A percentile compares a stretch with the other conserved stretches of the same genome.
Conservation (phyloP, 2,329 filamentous ascomycete genomes). For the Peltaster fructicola region DNA sequence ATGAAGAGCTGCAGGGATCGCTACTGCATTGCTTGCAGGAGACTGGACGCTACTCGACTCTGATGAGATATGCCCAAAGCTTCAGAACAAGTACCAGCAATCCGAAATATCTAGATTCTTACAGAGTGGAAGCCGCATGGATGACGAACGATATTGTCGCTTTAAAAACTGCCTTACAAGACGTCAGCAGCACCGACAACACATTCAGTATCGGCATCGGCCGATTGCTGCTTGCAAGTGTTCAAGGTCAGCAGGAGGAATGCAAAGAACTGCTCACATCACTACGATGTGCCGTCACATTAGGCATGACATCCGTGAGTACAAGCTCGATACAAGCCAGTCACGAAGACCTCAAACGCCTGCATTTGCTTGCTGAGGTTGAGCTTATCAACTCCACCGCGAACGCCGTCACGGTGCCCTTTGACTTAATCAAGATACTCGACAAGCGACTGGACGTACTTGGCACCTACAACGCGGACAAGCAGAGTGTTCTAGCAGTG, state of each 20-base stretch:
- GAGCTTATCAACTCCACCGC: slow-evolving; percentile 43
- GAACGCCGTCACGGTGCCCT: slow-evolving; percentile 5
- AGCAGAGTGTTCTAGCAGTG: slow-evolving; percentile 79
- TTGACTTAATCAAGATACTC: slow-evolving; percentile 27
- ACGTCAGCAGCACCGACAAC: slow-evolving; percentile 21
- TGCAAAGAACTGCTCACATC: slow-evolving; percentile 43
- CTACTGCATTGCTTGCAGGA: slow-evolving; percentile 79
- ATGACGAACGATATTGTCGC: slow-evolving; percentile 63
- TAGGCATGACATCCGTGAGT: slow-evolving; percentile 55
- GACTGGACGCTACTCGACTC: slow-evolving; percentile 61
- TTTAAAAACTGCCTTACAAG: slow-evolving; percentile 42
- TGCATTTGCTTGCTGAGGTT: slow-evolving; percentile 76
- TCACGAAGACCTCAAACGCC: slow-evolving; percentile 67
- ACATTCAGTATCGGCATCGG: slow-evolving; percentile 78
- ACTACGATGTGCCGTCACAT: slow-evolving; percentile 53
- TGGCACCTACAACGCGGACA: slow-evolving; percentile 78
- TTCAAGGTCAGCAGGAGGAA: slow-evolving; percentile 30
- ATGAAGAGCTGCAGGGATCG: slow-evolving; percentile 62
- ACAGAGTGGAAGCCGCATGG: slow-evolving; percentile 84
- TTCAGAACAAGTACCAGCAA: too few relatives aligned
- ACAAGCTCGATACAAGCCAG: slow-evolving; percentile 69
- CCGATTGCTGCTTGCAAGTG: slow-evolving; percentile 43
- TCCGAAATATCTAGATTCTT: slow-evolving; percentile 17
- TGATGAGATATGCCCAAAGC: slow-evolving; percentile 72
- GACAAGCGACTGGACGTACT: slow-evolving; percentile 71